These are phyloP conservation scores for Candida maesae DNA, from an alignment of 805 yeast species.

Conservation along the genomic window DNA sequence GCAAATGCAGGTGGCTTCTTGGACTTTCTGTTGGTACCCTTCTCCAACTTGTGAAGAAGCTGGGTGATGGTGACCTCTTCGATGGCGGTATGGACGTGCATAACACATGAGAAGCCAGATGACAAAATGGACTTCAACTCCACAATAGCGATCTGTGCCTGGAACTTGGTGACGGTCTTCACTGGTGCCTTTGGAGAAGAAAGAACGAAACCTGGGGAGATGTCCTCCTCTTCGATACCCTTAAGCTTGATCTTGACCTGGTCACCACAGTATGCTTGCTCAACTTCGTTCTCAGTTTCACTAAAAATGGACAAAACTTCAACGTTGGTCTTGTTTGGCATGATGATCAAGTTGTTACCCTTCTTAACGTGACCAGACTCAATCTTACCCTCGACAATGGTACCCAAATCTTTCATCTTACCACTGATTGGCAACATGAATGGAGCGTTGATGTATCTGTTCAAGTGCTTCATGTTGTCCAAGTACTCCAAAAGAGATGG, in stretches of 20 bases:
- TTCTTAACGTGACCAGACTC: conserved; percentile 93
- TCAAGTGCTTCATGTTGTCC: conserved; percentile 74
- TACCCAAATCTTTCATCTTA: conserved; percentile 96
- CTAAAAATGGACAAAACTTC: conserved; percentile 87
- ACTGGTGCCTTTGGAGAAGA: conserved; percentile 87
- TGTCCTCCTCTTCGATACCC: conserved; percentile 97
- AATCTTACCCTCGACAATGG: conserved; percentile 96
- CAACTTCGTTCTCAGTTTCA: conserved; percentile 94
- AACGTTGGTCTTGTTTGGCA: conserved; percentile 86
- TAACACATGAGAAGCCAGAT: conserved; percentile 94
- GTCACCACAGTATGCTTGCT: conserved; percentile 90
- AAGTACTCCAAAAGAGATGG: conserved; percentile 88
- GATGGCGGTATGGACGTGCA: conserved; percentile 98
- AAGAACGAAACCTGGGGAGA: conserved; percentile 85
- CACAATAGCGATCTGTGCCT: conserved; percentile 95
- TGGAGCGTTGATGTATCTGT: conserved; percentile 89
- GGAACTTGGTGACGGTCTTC: conserved; percentile 83
- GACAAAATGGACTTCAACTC: conserved; percentile 93
- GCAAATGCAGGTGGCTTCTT: conserved; percentile 98
- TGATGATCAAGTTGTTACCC: conserved; percentile 68
- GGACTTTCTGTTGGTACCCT: conserved; percentile 94
- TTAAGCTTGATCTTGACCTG: conserved; percentile 91
- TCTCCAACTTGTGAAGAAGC: conserved; percentile 88
- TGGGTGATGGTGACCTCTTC: conserved; percentile 86
- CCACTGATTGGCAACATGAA: conserved; percentile 96